phyloP scores from a whole-genome alignment of 352 stramenopile species.

The Phytophthora palmivora region DNA sequence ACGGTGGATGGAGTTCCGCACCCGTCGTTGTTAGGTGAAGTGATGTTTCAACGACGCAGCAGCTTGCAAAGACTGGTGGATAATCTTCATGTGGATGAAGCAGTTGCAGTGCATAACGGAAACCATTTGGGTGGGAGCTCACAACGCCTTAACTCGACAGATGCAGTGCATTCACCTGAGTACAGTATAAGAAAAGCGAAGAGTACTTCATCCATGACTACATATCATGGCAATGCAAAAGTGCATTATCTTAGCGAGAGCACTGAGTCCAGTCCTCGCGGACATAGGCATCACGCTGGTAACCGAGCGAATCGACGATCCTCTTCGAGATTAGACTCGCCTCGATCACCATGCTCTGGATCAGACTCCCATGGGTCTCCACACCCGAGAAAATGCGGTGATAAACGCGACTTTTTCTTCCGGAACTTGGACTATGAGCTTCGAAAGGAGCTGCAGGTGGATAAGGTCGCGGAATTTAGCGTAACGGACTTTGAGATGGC shows the following conservation, averaged over 20 bases:
- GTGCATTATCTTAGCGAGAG: conserved; percentile 26
- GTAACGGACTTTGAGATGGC: conserved; percentile 86
- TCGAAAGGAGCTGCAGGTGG: conserved; percentile 72
- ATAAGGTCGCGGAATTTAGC: conserved; percentile 80
- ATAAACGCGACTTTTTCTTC: conserved; percentile 90
- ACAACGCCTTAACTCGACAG: conserved; percentile 10
- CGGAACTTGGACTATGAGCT: conserved; percentile 75
- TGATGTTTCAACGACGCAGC: conserved; percentile 49
- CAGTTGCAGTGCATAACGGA: conserved; percentile 21
- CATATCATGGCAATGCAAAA: conserved; percentile 20
- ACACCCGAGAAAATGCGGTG: conserved; percentile 58
- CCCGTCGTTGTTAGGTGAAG: conserved; percentile 42
- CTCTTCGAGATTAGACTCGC: conserved; percentile 28
- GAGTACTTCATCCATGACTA: conserved; percentile 15
- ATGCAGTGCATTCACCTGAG: conserved; percentile 12
- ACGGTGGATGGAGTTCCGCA: conserved; percentile 36
- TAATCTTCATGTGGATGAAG: conserved; percentile 47
- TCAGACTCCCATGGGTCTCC: conserved; percentile 34
- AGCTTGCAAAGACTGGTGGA: conserved; percentile 68
- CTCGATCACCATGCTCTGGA: conserved; percentile 28
- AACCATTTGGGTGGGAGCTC: conserved; percentile 3
- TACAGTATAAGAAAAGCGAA: conserved; percentile 26
- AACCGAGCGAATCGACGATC: conserved; percentile 23
- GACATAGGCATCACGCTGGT: conserved; percentile 17
- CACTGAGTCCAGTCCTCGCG: conserved; percentile 29